Percentiles rank a stretch among this genome's conserved stretches.
These are phyloP conservation scores for Lactarius evosmus DNA, from an alignment of 768 basidiomycete species.

Conservation along the genomic window DNA sequence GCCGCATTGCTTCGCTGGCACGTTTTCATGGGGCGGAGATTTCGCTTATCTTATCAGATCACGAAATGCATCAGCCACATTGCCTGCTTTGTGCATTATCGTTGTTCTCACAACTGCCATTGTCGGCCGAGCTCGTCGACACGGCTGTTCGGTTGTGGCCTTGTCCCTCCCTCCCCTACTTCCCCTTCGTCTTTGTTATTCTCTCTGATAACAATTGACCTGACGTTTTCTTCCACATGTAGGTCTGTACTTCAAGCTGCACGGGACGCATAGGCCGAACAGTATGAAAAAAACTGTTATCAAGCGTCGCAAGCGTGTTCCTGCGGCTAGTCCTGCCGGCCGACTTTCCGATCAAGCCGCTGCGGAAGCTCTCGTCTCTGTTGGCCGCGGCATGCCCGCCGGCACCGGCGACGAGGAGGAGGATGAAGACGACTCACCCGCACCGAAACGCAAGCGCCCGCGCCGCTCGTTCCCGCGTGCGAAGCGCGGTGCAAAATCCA, in stretches of 20 bases:
- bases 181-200: not conserved
- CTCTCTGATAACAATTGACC: slow-evolving; percentile 12
- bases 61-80: slow-evolving; percentile 35
- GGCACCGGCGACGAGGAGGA: slow-evolving; percentile 46
- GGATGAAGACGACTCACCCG: slow-evolving; percentile 40
- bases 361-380: slow-evolving; percentile 83
- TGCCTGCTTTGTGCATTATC: not conserved
- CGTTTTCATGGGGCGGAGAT: slow-evolving; percentile 19
- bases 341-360: slow-evolving; percentile 82
- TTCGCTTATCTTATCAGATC: slow-evolving; percentile 31
- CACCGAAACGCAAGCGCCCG: slow-evolving; percentile 57
- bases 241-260: slow-evolving; percentile 98
- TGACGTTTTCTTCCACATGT: slow-evolving; percentile 30
- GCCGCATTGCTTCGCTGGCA: slow-evolving; percentile 24
- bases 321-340: slow-evolving; percentile 61
- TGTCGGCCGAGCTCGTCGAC: not conserved
- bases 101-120: slow-evolving; percentile 21
- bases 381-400: slow-evolving; percentile 52
- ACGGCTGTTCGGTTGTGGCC: not conserved
- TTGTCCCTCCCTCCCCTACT: no score
- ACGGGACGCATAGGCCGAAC: slow-evolving; percentile 94
- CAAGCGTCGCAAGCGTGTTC: slow-evolving; percentile 96
- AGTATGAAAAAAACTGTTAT: slow-evolving; percentile 99
- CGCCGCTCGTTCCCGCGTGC: slow-evolving; percentile 35
- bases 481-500: slow-evolving; percentile 27